Percentiles rank a stretch among this genome's conserved stretches.
These are phyloP conservation scores for Myxozyma melibiosi DNA, from an alignment of 805 yeast genomes.

Conservation along the genomic window DNA sequence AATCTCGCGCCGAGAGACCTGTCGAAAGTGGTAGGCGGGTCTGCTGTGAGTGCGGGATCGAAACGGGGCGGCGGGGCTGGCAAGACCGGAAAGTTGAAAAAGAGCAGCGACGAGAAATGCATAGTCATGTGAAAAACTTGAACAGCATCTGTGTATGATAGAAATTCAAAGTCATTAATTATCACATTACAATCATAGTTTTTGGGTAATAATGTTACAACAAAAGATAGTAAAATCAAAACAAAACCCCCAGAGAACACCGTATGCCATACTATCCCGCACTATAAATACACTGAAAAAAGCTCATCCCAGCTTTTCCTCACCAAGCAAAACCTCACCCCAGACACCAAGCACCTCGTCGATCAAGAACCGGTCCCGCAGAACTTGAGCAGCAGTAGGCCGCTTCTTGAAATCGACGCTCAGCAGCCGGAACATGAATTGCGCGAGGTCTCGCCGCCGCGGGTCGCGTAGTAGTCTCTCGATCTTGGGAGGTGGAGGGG, in stretches of 20 bases:
- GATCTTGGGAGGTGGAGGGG: not conserved
- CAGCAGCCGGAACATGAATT: conserved; percentile 16
- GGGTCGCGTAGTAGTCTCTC: conserved; percentile 14
- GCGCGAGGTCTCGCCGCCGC: conserved; percentile 7
- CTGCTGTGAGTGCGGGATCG: not conserved
- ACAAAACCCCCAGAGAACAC: not conserved
- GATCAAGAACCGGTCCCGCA: conserved; percentile 21
- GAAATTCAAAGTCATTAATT: too few species aligned
- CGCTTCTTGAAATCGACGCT: conserved; percentile 17
- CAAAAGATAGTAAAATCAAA: not conserved
- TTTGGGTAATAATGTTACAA: too few species aligned
- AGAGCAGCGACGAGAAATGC: not conserved
- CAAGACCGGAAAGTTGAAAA: not conserved
- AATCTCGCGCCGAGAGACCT: not conserved
- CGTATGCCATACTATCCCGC: not conserved
- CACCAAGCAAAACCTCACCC: conserved; percentile 22
- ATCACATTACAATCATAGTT: too few species aligned
- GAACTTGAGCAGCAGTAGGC: conserved; percentile 24
- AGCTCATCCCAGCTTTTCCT: not conserved
- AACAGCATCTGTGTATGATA: too few species aligned
- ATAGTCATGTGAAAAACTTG: not conserved
- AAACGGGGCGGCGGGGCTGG: not conserved
- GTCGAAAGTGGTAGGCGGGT: not conserved
- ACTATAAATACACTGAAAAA: not conserved
- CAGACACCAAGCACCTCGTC: conserved; percentile 27